These are phyloP conservation scores for Fomitopsis palustris DNA, from an alignment of 1,284 basidiomycete genomes.

Conservation along the genomic window DNA sequence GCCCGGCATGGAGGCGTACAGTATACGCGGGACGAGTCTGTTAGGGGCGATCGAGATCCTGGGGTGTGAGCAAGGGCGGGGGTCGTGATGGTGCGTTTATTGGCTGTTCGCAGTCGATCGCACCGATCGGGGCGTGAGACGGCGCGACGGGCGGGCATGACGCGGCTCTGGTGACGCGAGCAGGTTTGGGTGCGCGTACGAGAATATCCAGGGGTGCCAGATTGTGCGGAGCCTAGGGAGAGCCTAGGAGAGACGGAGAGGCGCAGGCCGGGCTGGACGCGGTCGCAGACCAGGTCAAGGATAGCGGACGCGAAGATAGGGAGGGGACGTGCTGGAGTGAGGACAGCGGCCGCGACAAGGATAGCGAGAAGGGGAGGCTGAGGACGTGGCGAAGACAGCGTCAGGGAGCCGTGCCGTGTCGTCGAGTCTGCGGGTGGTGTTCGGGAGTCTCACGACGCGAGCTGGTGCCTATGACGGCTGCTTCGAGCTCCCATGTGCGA, in stretches of 20 bases:
- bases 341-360: not conserved
- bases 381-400: not conserved
- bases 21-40: no score
- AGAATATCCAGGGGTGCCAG: not conserved
- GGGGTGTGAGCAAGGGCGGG: not conserved
- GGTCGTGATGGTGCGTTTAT: not conserved
- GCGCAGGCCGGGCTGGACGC: not conserved
- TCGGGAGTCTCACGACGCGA: not conserved
- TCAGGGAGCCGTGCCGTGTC: not conserved
- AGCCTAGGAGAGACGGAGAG: not conserved
- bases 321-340: not conserved
- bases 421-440: not conserved
- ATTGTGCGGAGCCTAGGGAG: no score
- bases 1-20: no score
- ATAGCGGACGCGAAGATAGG: not conserved
- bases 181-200: not conserved
- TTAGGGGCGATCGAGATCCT: not conserved
- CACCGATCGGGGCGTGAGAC: not conserved
- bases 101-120: not conserved
- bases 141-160: not conserved
- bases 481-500: not conserved
- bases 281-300: not conserved
- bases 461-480: not conserved
- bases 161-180: not conserved
- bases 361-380: not conserved